Conservation (phyloP, 2,329 filamentous ascomycete genomes). For the Teratosphaeria gauchensis region DNA sequence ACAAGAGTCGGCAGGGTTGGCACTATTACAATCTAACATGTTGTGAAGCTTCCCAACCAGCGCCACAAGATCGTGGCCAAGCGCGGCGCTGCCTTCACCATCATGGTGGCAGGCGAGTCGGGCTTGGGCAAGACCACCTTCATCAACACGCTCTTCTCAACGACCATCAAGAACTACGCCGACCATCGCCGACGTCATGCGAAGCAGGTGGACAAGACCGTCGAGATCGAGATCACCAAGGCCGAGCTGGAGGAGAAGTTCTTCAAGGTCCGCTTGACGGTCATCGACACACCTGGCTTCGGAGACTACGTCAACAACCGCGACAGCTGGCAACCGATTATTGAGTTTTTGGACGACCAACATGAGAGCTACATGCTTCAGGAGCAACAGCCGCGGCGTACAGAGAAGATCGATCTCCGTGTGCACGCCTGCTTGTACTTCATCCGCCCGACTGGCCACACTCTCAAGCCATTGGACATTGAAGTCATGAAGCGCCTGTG, state of each 20-base stretch:
- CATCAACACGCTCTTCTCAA: constrained; percentile 99
- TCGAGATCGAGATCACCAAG: constrained; percentile 99
- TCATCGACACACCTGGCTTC: constrained; percentile 98
- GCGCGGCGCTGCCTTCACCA: constrained; percentile 95
- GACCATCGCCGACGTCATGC: constrained; percentile 98
- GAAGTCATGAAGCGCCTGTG: constrained; percentile 99
- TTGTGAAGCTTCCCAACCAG: constrained; percentile 55
- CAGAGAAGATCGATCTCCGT: constrained; percentile 98
- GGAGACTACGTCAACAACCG: constrained; percentile 99
- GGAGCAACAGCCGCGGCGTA: constrained; percentile 95
- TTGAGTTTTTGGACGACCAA: constrained; percentile 99
- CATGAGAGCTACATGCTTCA: constrained; percentile 99
- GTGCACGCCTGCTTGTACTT: constrained; percentile 99
- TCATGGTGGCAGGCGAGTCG: constrained; percentile 99
- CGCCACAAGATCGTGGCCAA: constrained; percentile 65
- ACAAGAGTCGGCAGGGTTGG: background rate
- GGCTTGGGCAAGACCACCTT: constrained; percentile 99
- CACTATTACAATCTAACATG: constrained; percentile 29
- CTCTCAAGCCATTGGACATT: constrained; percentile 95
- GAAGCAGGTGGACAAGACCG: constrained; percentile 99
- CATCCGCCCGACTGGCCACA: constrained; percentile 96
- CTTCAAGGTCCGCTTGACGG: constrained; percentile 98
- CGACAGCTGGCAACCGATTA: constrained; percentile 99
- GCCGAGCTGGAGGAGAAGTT: constrained; percentile 99
- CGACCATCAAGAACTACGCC: constrained; percentile 99